phyloP scores from a whole-genome alignment of 2,329 filamentous ascomycete genomes.

The Hypoxylon sp. region DNA sequence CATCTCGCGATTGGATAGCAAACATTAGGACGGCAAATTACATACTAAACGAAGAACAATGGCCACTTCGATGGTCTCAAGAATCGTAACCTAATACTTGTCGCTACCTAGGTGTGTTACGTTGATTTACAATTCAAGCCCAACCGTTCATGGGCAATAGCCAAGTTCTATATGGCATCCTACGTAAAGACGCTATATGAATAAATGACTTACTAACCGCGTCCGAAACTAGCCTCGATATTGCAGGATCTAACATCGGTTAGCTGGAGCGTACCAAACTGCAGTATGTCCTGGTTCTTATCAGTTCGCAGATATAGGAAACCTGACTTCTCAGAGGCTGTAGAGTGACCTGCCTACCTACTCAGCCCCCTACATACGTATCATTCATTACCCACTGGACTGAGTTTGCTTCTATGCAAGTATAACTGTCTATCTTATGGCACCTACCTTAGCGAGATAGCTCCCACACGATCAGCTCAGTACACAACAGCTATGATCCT shows the following conservation, averaged over 20 bases:
- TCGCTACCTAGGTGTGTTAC: not conserved
- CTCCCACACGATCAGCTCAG: constrained; percentile 7
- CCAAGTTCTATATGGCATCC: constrained; percentile 14
- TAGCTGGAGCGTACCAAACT: not conserved
- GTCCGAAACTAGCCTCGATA: constrained; percentile 2
- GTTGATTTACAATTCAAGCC: not conserved
- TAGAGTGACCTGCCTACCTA: not conserved
- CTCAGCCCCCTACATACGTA: constrained; percentile 8
- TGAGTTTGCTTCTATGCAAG: constrained; percentile 38
- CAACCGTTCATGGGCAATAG: not conserved
- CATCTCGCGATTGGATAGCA: constrained; percentile 31
- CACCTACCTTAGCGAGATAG: constrained; percentile 15
- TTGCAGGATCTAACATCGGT: constrained; percentile 2
- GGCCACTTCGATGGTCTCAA: constrained; percentile 12
- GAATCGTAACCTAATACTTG: constrained; percentile 9
- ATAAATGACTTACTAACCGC: constrained; percentile 5
- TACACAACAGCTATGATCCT: constrained; percentile 37
- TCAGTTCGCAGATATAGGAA: not conserved
- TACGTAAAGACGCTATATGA: not conserved
- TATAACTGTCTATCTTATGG: constrained; percentile 17
- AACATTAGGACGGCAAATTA: constrained; percentile 32
- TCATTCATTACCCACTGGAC: constrained; percentile 14
- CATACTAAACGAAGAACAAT: not conserved
- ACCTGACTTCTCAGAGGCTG: not conserved
- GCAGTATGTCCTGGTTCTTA: not conserved